phyloP scores from a whole-genome alignment of 768 basidiomycete genomes.

The Macrocybe gigantea region DNA sequence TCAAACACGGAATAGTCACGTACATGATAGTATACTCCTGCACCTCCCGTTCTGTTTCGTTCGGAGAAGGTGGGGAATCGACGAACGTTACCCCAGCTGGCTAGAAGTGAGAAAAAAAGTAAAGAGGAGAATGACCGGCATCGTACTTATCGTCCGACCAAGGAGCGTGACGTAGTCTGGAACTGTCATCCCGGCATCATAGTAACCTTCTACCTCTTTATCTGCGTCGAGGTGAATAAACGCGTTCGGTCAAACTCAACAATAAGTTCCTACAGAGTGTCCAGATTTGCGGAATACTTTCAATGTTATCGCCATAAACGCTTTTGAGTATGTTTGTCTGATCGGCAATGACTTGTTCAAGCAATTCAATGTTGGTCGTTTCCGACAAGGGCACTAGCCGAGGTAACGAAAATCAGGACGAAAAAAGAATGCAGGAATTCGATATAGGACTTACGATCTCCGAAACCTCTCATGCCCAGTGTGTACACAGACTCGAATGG shows the following conservation, averaged over 20 bases:
- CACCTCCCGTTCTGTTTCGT: constrained; percentile 58
- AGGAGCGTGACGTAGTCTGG: constrained; percentile 61
- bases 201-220: constrained; percentile 64
- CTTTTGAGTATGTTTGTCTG: constrained; percentile 55
- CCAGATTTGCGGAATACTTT: constrained; percentile 63
- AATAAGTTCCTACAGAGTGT: constrained; percentile 37
- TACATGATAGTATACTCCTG: constrained; percentile 68
- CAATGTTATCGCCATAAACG: constrained; percentile 40
- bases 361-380: constrained; percentile 40
- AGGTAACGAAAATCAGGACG: background rate
- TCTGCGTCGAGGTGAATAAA: constrained; percentile 17
- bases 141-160: constrained; percentile 71
- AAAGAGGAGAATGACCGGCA: background rate
- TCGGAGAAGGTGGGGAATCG: constrained; percentile 50
- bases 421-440: background rate
- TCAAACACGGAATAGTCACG: constrained; percentile 6
- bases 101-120: background rate
- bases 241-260: too few species aligned
- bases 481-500: constrained; percentile 61
- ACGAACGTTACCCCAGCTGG: constrained; percentile 65
- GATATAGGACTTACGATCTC: constrained; percentile 33
- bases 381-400: constrained; percentile 45
- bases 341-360: constrained; percentile 51
- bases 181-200: constrained; percentile 54
- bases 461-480: constrained; percentile 64